Evolutionary conservation across 306 rosid species (phyloP).

Genomic region (Lagenaria siceraria): DNA sequence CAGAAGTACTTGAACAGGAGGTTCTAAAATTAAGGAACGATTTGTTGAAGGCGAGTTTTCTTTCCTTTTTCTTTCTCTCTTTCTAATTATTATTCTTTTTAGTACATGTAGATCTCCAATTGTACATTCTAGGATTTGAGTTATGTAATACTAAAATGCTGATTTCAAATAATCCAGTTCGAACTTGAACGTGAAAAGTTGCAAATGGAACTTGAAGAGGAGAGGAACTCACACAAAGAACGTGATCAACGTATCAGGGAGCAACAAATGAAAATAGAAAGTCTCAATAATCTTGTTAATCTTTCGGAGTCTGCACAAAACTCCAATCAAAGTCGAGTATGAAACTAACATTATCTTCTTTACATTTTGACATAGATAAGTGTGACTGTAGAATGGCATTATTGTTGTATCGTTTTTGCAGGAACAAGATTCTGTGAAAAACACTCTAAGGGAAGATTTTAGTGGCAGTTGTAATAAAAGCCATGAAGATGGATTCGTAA

Average conservation of each 20-base stretch:
- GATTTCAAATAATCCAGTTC: slow-evolving; percentile 39
- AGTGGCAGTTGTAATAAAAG: slow-evolving; percentile 30
- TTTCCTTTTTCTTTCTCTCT: background rate
- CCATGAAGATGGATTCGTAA: slow-evolving; percentile 51
- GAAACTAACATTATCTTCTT: background rate
- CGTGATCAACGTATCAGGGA: slow-evolving; percentile 49
- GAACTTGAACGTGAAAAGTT: slow-evolving; percentile 86
- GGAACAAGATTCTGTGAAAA: slow-evolving; percentile 41
- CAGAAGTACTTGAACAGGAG: slow-evolving; percentile 85
- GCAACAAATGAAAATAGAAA: slow-evolving; percentile 51
- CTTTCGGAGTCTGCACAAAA: slow-evolving; percentile 32
- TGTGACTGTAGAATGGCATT: background rate
- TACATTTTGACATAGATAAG: background rate
- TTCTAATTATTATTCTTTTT: background rate
- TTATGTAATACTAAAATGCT: background rate
- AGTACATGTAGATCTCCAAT: background rate
- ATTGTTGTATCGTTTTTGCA: slow-evolving; percentile 1
- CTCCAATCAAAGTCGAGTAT: slow-evolving; percentile 67
- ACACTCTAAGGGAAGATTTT: slow-evolving; percentile 28
- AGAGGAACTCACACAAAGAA: slow-evolving; percentile 54
- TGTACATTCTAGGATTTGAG: background rate
- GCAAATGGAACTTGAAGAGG: slow-evolving; percentile 70
- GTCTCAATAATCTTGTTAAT: slow-evolving; percentile 29
- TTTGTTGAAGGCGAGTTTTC: slow-evolving; percentile 57
- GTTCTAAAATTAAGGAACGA: slow-evolving; percentile 79